A percentile compares a stretch with the other conserved stretches of the same genome.
phyloP scores from a whole-genome alignment of 768 basidiomycete species.

The Chalciporus piperatus region DNA sequence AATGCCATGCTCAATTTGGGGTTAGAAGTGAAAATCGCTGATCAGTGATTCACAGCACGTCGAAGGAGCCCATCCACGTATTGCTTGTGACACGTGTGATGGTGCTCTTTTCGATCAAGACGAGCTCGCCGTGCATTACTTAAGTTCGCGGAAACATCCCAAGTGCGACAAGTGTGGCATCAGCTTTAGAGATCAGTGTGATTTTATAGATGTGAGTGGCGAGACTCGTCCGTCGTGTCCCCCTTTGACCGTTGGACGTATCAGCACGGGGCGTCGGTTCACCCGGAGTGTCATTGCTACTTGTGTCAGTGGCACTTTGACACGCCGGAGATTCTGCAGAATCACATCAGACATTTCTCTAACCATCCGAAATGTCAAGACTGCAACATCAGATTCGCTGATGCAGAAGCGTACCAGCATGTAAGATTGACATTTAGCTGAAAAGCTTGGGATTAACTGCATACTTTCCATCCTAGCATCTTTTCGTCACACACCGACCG shows the following conservation, averaged over 20 bases:
- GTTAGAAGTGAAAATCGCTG: neutral
- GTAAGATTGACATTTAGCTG: slow-evolving; percentile 24
- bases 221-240: neutral
- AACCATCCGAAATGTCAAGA: slow-evolving; percentile 44
- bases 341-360: slow-evolving; percentile 41
- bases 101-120: slow-evolving; percentile 20
- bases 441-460: neutral
- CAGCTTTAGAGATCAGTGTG: slow-evolving; percentile 27
- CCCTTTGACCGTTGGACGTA: slow-evolving; percentile 11
- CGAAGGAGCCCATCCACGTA: slow-evolving; percentile 35
- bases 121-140: slow-evolving; percentile 26
- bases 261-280: slow-evolving; percentile 31
- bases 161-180: slow-evolving; percentile 25
- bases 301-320: slow-evolving; percentile 42
- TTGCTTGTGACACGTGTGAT: slow-evolving; percentile 33
- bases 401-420: slow-evolving; percentile 35
- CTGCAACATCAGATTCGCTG: slow-evolving; percentile 43
- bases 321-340: slow-evolving; percentile 32
- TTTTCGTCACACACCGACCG: slow-evolving; percentile 28
- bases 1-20: slow-evolving; percentile 2
- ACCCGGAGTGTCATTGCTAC: slow-evolving; percentile 34
- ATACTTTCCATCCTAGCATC: slow-evolving; percentile 16
- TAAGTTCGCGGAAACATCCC: slow-evolving; percentile 26
- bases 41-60: slow-evolving; percentile 35
- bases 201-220: slow-evolving; percentile 27